A percentile compares a stretch with the other conserved stretches of the same genome.
Conservation (phyloP, 805 yeast genomes). For the Pichia insulana region DNA sequence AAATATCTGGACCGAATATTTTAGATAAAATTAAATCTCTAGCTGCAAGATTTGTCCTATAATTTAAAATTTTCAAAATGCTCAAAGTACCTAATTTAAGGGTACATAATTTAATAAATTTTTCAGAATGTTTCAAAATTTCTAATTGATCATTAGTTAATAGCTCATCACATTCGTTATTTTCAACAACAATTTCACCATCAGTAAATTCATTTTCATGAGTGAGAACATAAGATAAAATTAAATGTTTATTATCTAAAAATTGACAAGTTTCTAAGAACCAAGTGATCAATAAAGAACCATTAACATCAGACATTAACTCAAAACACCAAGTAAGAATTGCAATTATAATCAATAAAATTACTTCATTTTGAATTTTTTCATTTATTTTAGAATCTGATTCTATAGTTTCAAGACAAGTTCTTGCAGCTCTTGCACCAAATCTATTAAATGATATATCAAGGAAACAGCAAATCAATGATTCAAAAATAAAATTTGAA, state of each 20-base stretch:
- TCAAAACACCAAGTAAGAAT: conserved; percentile 72
- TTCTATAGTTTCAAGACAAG: conserved; percentile 57
- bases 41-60: conserved; percentile 55
- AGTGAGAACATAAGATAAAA: conserved; percentile 33
- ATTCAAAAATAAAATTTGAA: conserved; percentile 82
- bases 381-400: conserved; percentile 32
- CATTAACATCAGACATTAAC: conserved; percentile 76
- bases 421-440: conserved; percentile 92
- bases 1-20: conserved; percentile 47
- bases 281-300: conserved; percentile 88
- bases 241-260: conserved; percentile 50
- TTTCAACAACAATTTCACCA: neutral
- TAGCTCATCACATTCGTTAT: neutral
- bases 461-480: conserved; percentile 68
- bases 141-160: neutral
- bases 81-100: conserved; percentile 75
- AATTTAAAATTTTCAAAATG: conserved; percentile 66
- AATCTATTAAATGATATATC: conserved; percentile 81
- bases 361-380: conserved; percentile 57
- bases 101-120: conserved; percentile 22
- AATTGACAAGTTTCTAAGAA: conserved; percentile 71
- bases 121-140: neutral
- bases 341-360: conserved; percentile 63
- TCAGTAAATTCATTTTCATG: conserved; percentile 12
- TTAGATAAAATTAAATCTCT: conserved; percentile 53